Conservation (phyloP, 352 stramenopile genomes). For the Pythium insidiosum region DNA sequence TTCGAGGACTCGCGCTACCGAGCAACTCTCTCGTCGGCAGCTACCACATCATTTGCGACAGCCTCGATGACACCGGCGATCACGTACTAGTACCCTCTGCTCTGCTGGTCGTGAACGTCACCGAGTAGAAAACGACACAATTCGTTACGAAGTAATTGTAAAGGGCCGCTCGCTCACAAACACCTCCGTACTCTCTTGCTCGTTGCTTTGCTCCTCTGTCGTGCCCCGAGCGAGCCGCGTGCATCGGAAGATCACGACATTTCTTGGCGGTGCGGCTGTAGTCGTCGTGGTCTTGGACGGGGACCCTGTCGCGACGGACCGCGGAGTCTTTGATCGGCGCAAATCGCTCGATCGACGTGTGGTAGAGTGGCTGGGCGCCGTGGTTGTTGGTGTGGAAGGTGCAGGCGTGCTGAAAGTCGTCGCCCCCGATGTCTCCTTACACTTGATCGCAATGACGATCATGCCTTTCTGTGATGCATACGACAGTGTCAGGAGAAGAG, state of each 20-base stretch:
- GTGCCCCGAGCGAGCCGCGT: slow-evolving; percentile 21
- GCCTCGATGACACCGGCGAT: slow-evolving; percentile 10
- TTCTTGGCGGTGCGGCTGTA: slow-evolving; percentile 1
- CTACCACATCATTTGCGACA: slow-evolving; percentile 40
- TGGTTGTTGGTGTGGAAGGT: background rate
- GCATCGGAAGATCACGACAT: slow-evolving; percentile 45
- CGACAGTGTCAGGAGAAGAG: too few relatives aligned
- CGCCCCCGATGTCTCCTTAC: slow-evolving; percentile 11
- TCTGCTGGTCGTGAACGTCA: slow-evolving; percentile 7
- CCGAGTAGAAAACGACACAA: too few relatives aligned
- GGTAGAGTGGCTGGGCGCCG: background rate
- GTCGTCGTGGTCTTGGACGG: slow-evolving; percentile 1
- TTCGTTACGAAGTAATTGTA: slow-evolving; percentile 15
- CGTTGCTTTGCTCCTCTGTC: slow-evolving; percentile 19
- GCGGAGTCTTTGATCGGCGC: slow-evolving; percentile 5
- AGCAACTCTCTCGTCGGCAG: slow-evolving; percentile 15
- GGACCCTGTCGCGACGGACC: slow-evolving; percentile 1
- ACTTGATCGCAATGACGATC: slow-evolving; percentile 69
- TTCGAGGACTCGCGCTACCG: slow-evolving; percentile 24
- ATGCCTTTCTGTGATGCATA: slow-evolving; percentile 47
- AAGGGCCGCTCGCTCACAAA: slow-evolving; percentile 43
- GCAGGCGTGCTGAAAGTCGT: background rate
- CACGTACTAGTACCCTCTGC: background rate
- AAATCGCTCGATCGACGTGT: slow-evolving; percentile 3
- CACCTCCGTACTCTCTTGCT: slow-evolving; percentile 19